Conservation (phyloP, 2,329 filamentous ascomycete genomes). For the Tympanopsis confertula region DNA sequence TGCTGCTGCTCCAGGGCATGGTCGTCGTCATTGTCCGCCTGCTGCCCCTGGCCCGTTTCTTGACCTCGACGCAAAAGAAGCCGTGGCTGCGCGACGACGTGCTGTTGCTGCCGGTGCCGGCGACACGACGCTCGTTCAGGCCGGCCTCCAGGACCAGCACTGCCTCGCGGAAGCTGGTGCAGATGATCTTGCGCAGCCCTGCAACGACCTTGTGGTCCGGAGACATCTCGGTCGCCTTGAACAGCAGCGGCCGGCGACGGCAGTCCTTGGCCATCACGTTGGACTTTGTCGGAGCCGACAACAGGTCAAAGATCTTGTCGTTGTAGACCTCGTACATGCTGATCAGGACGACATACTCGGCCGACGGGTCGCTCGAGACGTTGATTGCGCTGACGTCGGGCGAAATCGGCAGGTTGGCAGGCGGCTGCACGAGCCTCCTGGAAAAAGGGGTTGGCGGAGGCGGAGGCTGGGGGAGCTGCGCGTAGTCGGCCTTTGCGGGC, state of each 20-base stretch:
- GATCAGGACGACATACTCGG: conserved; percentile 77
- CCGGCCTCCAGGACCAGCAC: conserved; percentile 83
- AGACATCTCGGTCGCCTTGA: conserved; percentile 81
- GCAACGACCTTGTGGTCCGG: conserved; percentile 90
- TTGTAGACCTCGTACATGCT: conserved; percentile 99
- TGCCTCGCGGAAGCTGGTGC: conserved; percentile 70
- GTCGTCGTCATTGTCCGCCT: conserved; percentile 34
- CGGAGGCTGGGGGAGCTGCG: conserved; percentile 11
- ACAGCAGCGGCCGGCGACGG: conserved; percentile 70
- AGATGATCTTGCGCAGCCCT: conserved; percentile 81
- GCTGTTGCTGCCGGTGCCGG: conserved; percentile 86
- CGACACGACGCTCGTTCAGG: conserved; percentile 73
- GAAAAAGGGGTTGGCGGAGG: conserved; percentile 42
- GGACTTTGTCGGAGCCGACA: conserved; percentile 51
- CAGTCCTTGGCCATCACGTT: conserved; percentile 52
- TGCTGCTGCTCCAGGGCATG: conserved; percentile 62
- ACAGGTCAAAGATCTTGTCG: conserved; percentile 88
- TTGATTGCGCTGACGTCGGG: conserved; percentile 65
- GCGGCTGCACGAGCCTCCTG: conserved; percentile 51
- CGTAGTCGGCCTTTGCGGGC: conserved; percentile 33
- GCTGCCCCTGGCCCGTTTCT: conserved; percentile 51
- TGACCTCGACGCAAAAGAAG: conserved; percentile 91
- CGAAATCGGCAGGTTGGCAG: conserved; percentile 54
- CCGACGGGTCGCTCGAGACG: conserved; percentile 53
- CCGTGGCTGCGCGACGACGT: conserved; percentile 86